Evolutionary conservation across 257 asterid genomes (phyloP).

Genomic region (Gynochthodes officinalis): DNA sequence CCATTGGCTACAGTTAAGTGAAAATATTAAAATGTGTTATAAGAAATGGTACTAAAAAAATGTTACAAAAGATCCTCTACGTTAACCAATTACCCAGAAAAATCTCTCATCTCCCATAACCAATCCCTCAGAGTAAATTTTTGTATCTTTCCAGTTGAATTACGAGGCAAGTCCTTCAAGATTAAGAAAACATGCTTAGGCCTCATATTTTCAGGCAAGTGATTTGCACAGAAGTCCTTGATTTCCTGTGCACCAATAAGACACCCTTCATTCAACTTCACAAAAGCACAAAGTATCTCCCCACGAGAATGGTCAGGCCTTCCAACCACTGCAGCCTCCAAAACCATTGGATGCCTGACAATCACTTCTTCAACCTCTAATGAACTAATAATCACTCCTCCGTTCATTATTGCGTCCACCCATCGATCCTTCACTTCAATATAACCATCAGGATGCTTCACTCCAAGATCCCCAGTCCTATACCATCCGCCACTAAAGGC

Average conservation of each 20-base stretch:
- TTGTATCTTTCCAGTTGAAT: constrained; percentile 66
- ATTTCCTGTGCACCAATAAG: constrained; percentile 36
- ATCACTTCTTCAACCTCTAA: constrained; percentile 52
- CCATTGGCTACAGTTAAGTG: too few relatives aligned
- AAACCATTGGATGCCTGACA: constrained; percentile 48
- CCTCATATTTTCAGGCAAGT: constrained; percentile 51
- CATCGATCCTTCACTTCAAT: constrained; percentile 56
- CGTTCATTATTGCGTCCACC: constrained; percentile 44
- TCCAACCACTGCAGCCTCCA: constrained; percentile 72
- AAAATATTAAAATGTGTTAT: too few relatives aligned
- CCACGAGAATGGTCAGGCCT: constrained; percentile 57
- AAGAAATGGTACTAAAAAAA: too few relatives aligned
- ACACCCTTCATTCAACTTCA: constrained; percentile 51
- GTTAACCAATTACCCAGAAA: neutral
- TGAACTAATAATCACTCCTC: constrained; percentile 51
- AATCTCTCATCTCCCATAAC: constrained; percentile 30
- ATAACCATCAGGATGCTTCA: constrained; percentile 47
- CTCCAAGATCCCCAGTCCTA: constrained; percentile 62
- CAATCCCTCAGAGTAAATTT: constrained; percentile 51
- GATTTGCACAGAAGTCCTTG: constrained; percentile 39
- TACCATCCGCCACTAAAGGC: constrained; percentile 76
- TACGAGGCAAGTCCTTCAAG: constrained; percentile 62
- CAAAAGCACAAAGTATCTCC: constrained; percentile 71
- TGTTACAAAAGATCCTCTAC: too few relatives aligned
- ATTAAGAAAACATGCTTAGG: constrained; percentile 51